Conservation (phyloP, 345 rosid genomes). For the Eucalyptus brandiana region DNA sequence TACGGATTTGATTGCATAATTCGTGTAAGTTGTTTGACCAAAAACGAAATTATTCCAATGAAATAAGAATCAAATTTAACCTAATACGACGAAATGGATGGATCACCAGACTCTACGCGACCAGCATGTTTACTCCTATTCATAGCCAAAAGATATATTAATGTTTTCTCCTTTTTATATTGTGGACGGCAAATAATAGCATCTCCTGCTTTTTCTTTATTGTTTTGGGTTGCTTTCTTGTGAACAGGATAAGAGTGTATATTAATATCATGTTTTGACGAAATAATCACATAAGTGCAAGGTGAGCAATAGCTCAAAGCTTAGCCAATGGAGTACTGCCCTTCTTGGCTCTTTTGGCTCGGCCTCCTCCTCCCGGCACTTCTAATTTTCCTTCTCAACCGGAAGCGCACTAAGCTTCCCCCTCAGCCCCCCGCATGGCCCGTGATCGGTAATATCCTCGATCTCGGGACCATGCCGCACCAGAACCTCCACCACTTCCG, state of each 20-base stretch:
- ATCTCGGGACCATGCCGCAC: background rate
- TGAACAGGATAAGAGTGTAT: background rate
- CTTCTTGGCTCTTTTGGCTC: background rate
- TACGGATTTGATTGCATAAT: too few species aligned
- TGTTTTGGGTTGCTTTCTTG: too few species aligned
- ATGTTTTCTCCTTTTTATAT: too few species aligned
- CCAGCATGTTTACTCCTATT: too few species aligned
- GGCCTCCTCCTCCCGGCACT: background rate
- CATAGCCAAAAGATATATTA: too few species aligned
- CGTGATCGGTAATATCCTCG: background rate
- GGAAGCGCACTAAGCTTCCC: background rate
- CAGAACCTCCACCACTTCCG: background rate
- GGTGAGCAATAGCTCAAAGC: background rate
- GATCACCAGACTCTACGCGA: too few species aligned
- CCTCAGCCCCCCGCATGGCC: background rate
- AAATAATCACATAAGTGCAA: background rate
- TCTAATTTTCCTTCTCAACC: background rate
- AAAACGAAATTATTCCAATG: too few species aligned
- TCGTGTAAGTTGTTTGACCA: too few species aligned
- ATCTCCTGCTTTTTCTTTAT: too few species aligned
- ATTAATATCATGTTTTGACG: background rate
- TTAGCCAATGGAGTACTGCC: background rate
- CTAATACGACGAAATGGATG: too few species aligned
- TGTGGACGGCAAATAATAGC: too few species aligned
- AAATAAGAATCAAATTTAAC: too few species aligned